Base-by-base conservation (phyloP, 768 basidiomycete genomes). In the Chiua virens region DNA sequence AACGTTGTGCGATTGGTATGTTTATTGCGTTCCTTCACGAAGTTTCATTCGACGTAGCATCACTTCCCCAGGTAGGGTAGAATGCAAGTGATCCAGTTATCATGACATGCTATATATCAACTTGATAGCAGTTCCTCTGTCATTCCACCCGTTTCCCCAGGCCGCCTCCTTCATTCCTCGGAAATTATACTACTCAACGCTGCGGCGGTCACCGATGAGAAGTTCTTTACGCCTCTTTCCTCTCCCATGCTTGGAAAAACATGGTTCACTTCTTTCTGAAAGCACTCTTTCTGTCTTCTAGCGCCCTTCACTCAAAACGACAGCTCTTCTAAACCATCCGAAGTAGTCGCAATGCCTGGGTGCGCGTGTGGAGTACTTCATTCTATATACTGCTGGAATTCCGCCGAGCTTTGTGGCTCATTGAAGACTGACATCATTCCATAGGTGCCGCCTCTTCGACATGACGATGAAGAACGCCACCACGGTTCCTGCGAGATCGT, bases 351-450 rank as follows among this genome's bases (percentile, higher is more conserved):
- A 47, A 51, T 49, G 57, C 50, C 25, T 38, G 47, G 42, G n/a
- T n/a, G n/a, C 39, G 51, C 30, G 30, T 22, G 55, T 60, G 55
- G 56, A 54, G 50, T 44, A 53, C 48, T 45, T 61, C 57, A 49
- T 55, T 38, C 45, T 52, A 44, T 43, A 45, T 52, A 39, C 44
- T 40, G 36, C 45, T 32, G 42, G 45, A 39, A 44, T 50, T 49
- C 51, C 53, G 57, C 54, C 50, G 22, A 47, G 30, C 50, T 44
- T 52, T 63, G 48, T 40, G 43, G 56, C 38, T 11, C 23, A 47
- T 46, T 53, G 54, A 45, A 34, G 14, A 44, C 50, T 67, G 63
- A 60, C 61, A 55, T 63, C 61, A 64, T 64, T 39, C 42, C 50
- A 57, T 49, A 60, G 47, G 42, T 50, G 65, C 56, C 21, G 55